Evolutionary conservation across 768 basidiomycete species (phyloP), one percentile per base, ranked within the genome.

Genomic region (Lactarius sp.): DNA sequence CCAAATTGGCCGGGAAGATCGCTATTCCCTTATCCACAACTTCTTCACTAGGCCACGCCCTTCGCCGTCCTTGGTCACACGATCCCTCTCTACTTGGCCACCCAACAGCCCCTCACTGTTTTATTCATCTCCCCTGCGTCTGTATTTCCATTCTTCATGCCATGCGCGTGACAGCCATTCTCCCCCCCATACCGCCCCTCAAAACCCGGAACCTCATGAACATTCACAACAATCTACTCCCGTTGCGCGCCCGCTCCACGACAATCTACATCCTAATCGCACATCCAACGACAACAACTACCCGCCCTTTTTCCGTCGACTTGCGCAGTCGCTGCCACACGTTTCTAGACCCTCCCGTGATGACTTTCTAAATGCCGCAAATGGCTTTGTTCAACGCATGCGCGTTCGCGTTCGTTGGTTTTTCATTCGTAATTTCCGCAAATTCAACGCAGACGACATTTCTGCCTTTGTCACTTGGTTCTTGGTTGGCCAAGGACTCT

Each of bases 321-420:
- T 94, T 8, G 91, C 91, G 0, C 73, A 83, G 66, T 88, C 89
- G 33, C 77, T 94, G 22, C 93, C 92, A 4, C 87, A 86, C 70
- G 78, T 84, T 53, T 86, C 85, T 66, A 79, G 88, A 42, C 96
- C 94, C 0, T 91, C 92, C 0, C 84, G 87, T 49, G 94, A 97
- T 51, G 92, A 98, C 71, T 87, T 98, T 62, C 80, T 98, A 41
- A 84, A 83, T 20, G 88, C 92, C 4, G 87, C 95, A 4, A 89
- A 82, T 36, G 86, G 88, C n/a, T 94, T 95, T 73, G 94, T 94
- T 87, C 84, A 96, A 68, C 85, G 97, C 3, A 74, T 89, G 27
- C 83, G 87, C 22, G 90, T 98, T 68, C 84, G 93, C n/a, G 92
- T 98, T 78, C 94, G 94, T 73, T 99, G 97, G 97, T 90, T 94